Evolutionary conservation across 805 yeast species (phyloP), one percentile per base, ranked within the genome.

Genomic region (Torulaspora microellipsoides): DNA sequence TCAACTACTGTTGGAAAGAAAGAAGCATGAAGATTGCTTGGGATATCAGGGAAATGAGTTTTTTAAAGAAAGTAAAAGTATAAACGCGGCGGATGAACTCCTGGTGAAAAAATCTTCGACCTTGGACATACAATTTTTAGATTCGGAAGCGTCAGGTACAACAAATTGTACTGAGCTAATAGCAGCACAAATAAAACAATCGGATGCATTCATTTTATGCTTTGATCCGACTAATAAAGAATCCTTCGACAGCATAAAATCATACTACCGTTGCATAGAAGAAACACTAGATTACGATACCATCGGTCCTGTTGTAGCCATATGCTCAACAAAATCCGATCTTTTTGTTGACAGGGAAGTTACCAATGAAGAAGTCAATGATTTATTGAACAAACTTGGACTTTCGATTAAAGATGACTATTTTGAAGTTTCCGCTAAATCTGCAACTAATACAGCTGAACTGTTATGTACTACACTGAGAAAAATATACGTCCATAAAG

Each of bases 161-260:
- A 53, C 58, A 8, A 55, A 51, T 30, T 51, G 51, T 36, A 53
- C 58, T 6, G 60, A 58, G 15, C 15, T 58, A 4, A 45, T 50
- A 34, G 45, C 40, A 12, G 35, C 54, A 23, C 66, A 61, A 43
- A 47, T 60, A 5, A 38, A 42, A 8, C 66, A 64, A 43, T 49
- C 64, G 2, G 66, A 64, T 48, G 60, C 58, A 13, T 60, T 62
- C 34, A 36, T 61, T 8, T 23, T 60, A 27, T 60, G 63, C 39
- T 57, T 51, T 39, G 62, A 58, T 39, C 42, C 55, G 3, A 52
- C 57, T 1, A 45, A 50, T 40, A 31, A 36, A 2, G 54, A 50
- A 15, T 51, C 64, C 1, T 49, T 62, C 15, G 47, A 46, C 2
- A 43, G 52, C 34, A 29, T 62, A 36, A 45, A 40, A 37, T 43